A percentile compares a stretch with the other conserved stretches of the same genome.
phyloP scores from a whole-genome alignment of 106 monocot genomes.

The Allium sativum region DNA sequence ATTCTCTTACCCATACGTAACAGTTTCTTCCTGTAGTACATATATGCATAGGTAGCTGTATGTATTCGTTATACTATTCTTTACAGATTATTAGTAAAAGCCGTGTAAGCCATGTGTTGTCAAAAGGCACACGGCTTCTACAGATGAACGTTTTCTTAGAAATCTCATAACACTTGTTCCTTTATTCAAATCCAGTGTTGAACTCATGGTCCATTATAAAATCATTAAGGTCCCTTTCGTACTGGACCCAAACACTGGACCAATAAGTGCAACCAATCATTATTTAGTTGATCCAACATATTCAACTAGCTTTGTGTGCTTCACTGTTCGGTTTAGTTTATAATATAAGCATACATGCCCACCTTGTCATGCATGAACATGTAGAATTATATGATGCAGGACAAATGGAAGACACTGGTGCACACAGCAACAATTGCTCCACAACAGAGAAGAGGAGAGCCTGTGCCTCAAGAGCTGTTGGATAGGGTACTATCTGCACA shows the following conservation, averaged over 20 bases:
- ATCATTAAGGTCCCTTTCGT: too few relatives aligned
- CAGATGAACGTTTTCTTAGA: background rate
- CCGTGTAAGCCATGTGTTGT: conserved; percentile 1
- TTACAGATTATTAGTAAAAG: background rate
- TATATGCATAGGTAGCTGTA: background rate
- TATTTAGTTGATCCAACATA: too few relatives aligned
- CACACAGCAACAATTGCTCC: conserved; percentile 88
- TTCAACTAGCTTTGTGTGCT: background rate
- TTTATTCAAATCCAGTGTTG: background rate
- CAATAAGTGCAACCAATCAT: too few relatives aligned
- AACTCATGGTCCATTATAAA: background rate
- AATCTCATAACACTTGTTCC: background rate
- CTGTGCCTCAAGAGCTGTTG: conserved; percentile 87
- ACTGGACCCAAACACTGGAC: too few relatives aligned
- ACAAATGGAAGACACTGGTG: conserved; percentile 98
- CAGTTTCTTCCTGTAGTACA: background rate
- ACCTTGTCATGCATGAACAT: background rate
- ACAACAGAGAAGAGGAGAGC: conserved; percentile 91
- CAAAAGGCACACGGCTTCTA: background rate
- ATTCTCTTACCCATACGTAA: conserved; percentile 2
- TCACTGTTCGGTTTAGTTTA: background rate
- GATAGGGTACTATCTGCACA: conserved; percentile 83
- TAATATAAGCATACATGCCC: too few relatives aligned
- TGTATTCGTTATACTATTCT: background rate
- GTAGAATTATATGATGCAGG: conserved; percentile 25